Conservation (phyloP, 495 filamentous ascomycete species). For the Penicillium flavigenum region DNA sequence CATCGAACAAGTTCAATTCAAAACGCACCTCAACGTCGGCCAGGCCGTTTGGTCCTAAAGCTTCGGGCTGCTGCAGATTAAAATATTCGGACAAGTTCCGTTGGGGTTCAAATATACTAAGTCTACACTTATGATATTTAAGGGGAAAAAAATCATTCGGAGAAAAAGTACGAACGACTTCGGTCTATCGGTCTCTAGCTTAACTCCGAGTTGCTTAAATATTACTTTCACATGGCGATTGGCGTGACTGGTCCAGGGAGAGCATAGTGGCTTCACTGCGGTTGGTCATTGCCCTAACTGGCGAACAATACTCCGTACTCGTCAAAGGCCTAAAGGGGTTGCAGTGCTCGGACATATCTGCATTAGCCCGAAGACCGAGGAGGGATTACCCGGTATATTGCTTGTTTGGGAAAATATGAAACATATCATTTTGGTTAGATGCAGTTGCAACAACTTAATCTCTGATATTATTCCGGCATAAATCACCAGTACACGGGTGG, state of each 20-base stretch:
- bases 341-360: not conserved
- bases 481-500: too few species aligned
- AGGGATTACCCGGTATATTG: not conserved
- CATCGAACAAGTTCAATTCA: not conserved
- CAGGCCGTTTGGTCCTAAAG: not conserved
- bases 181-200: not conserved
- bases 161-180: not conserved
- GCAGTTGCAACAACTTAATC: too few species aligned
- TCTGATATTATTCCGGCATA: too few species aligned
- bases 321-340: not conserved
- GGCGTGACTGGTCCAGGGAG: not conserved
- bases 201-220: not conserved
- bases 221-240: not conserved
- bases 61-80: not conserved
- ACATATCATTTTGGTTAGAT: too few species aligned
- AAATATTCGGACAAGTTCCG: not conserved
- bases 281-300: not conserved
- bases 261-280: not conserved
- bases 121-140: not conserved
- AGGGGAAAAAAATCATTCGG: not conserved
- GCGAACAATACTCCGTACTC: too few species aligned
- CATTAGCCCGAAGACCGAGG: not conserved
- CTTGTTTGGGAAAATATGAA: too few species aligned
- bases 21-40: slow-evolving; percentile 8
- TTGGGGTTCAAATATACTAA: not conserved